Evolutionary conservation across 2,329 filamentous ascomycete species (phyloP).

Genomic region (Calycina herbarum): DNA sequence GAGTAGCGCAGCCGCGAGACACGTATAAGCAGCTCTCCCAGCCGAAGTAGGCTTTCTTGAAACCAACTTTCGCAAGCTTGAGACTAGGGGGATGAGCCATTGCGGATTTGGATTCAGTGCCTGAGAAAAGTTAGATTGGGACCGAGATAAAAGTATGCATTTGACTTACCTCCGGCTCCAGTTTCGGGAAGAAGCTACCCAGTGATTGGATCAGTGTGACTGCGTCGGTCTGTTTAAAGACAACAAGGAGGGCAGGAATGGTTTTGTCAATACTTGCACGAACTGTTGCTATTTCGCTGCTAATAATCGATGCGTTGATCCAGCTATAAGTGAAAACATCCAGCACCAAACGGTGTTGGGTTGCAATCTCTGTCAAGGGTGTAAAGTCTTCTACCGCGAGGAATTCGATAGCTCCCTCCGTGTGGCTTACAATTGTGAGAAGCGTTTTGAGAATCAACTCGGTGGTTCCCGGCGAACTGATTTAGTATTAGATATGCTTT

Average conservation of each 20-base stretch:
- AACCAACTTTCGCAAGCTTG: constrained; percentile 54
- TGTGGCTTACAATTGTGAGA: constrained; percentile 53
- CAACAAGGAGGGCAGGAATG: constrained; percentile 50
- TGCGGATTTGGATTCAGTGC: constrained; percentile 49
- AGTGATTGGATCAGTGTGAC: constrained; percentile 60
- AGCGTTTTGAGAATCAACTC: constrained; percentile 57
- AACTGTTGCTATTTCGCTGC: constrained; percentile 33
- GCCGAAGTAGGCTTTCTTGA: constrained; percentile 54
- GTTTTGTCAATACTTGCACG: constrained; percentile 48
- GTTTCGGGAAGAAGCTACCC: constrained; percentile 51
- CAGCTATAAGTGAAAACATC: constrained; percentile 58
- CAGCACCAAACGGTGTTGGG: constrained; percentile 53
- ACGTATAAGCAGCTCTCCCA: constrained; percentile 59
- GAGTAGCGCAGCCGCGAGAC: constrained; percentile 57
- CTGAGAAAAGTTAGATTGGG: constrained; percentile 37
- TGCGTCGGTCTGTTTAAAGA: constrained; percentile 59
- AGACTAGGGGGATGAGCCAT: constrained; percentile 53
- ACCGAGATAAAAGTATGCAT: neutral
- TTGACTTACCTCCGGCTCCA: constrained; percentile 48
- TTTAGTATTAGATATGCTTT: constrained; percentile 13
- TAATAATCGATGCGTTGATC: constrained; percentile 47
- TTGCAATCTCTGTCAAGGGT: constrained; percentile 57
- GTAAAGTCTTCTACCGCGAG: constrained; percentile 52
- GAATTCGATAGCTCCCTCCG: constrained; percentile 51
- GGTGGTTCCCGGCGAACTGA: constrained; percentile 54